Evolutionary conservation across 2,329 filamentous ascomycete genomes (phyloP), one percentile per base, ranked within the genome.

Genomic region (Epicoccum nigrum): DNA sequence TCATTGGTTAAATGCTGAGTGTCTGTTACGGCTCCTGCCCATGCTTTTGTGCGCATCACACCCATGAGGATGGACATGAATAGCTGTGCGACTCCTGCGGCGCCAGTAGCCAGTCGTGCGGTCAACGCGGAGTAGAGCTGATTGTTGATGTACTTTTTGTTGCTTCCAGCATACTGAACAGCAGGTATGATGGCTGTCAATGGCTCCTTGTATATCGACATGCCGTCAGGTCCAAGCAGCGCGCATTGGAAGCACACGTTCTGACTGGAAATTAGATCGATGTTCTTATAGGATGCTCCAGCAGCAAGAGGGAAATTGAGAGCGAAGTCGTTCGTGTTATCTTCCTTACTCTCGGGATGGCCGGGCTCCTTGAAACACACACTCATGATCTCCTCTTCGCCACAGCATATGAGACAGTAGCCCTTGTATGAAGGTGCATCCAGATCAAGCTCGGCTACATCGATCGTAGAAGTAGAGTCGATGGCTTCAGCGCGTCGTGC

Each of bases 211-310:
- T 65, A 73, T 21, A 73, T 64, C 0, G 70, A 71, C 38, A 45
- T 57, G 6, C 60, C 59, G 6, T 32, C 41, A 13, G 59, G 58
- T 7, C 47, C 48, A 12, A 65, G 51, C 3, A 69, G 55, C 7
- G 67, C 66, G 45, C 70, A 73, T 43, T 71, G 70, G 50, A 73
- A 72, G 55, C 69, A 72, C 2, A 70, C 57, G 28, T 64, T 61
- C 56, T 72, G 69, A 40, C 66, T 70, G 13, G 67, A 71, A 11
- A 72, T 41, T 8, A 66, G 47, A 17, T 68, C 53, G 5, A 62
- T 47, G 23, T 67, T 68, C n/a, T 58, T 58, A 9, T 38, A 11
- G 12, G 60, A 65, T 9, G 51, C 45, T 43, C 66, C 68, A 17
- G 67, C 69, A 15, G 69, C 69, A 6, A 71, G 62, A 4, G 69